Evolutionary conservation across 2,329 filamentous ascomycete genomes (phyloP).

Genomic region (Hypoxylon sp.): DNA sequence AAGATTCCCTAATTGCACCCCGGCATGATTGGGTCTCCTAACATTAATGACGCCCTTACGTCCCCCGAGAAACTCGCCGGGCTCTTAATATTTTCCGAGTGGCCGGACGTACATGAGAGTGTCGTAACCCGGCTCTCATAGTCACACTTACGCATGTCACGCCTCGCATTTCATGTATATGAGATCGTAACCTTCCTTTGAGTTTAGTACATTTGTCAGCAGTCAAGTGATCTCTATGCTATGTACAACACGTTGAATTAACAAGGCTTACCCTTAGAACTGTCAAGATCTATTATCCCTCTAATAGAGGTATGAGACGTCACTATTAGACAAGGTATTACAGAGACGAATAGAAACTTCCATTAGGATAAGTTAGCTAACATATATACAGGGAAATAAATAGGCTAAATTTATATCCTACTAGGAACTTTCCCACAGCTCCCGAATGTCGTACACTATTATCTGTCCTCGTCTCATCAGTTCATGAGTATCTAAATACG

Average conservation of each 20-base stretch:
- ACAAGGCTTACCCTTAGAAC: not conserved
- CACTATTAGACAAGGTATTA: not conserved
- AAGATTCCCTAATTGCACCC: not conserved
- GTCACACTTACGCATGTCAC: not conserved
- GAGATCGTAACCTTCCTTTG: not conserved
- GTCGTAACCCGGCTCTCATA: not conserved
- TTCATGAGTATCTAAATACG: slow-evolving; percentile 3
- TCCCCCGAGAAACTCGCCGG: not conserved
- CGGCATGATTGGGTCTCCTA: not conserved
- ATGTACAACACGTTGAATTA: not conserved
- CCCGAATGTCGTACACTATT: not conserved
- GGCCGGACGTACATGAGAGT: not conserved
- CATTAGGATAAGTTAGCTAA: slow-evolving; percentile 9
- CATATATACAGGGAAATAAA: slow-evolving; percentile 29
- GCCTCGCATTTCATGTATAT: slow-evolving; percentile 4
- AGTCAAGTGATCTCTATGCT: not conserved
- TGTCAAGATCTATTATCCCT: not conserved
- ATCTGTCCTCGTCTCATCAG: slow-evolving; percentile 12
- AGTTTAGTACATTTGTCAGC: not conserved
- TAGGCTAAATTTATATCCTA: slow-evolving; percentile 5
- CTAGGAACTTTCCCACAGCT: not conserved
- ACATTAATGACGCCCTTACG: not conserved
- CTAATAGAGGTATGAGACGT: not conserved
- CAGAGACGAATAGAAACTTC: slow-evolving; percentile 5
- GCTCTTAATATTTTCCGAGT: not conserved